Evolutionary conservation across 1,139 yeast species (phyloP).

Genomic region (Geotrichum bryndzae): DNA sequence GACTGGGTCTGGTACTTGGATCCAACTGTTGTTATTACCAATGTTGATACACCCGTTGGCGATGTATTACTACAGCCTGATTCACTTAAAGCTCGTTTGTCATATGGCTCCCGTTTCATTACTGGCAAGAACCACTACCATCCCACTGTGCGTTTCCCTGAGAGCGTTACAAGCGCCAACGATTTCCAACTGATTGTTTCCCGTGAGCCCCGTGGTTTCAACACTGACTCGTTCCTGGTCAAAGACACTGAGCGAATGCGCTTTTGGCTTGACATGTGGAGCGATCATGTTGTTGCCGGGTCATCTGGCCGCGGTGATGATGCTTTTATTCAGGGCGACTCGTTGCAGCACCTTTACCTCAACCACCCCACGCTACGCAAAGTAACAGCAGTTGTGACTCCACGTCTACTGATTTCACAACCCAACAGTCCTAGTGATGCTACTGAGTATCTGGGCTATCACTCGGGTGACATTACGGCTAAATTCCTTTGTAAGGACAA

Average conservation of each 20-base stretch:
- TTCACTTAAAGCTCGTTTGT: slow-evolving; percentile 7
- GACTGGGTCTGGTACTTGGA: slow-evolving; percentile 14
- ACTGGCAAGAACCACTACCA: slow-evolving; percentile 7
- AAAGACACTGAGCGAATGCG: slow-evolving; percentile 9
- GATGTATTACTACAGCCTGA: slow-evolving; percentile 4
- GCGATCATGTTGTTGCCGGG: slow-evolving; percentile 7
- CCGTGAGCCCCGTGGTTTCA: slow-evolving; percentile 4
- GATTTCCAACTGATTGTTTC: slow-evolving; percentile 1
- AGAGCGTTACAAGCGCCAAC: neutral
- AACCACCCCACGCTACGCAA: slow-evolving; percentile 4
- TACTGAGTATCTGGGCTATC: neutral
- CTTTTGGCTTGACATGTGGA: slow-evolving; percentile 14
- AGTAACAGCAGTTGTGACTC: slow-evolving; percentile 5
- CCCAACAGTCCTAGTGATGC: neutral
- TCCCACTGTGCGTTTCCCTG: slow-evolving; percentile 9
- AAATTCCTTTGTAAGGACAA: neutral
- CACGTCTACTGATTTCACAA: neutral
- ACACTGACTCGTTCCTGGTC: slow-evolving; percentile 8
- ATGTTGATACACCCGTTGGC: neutral
- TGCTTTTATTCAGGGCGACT: neutral
- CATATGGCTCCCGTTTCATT: slow-evolving; percentile 5
- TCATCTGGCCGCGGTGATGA: neutral
- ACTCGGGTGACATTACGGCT: slow-evolving; percentile 3
- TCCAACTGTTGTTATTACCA: slow-evolving; percentile 5
- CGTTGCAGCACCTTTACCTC: slow-evolving; percentile 8